Conservation (phyloP, 805 yeast genomes). For the Yarrowia sp. region DNA sequence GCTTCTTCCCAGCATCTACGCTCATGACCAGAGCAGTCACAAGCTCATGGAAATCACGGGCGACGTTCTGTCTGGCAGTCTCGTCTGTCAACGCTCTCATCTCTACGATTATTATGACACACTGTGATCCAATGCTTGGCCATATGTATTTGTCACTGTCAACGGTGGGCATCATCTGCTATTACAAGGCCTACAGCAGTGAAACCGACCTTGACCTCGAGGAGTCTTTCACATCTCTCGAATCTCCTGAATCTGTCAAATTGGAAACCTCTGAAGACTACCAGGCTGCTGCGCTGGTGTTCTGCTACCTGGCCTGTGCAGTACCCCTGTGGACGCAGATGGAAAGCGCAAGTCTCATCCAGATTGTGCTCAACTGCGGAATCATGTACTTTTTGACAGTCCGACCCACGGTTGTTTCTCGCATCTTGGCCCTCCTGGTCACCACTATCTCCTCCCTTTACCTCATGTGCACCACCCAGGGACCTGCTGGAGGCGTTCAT, state of each 20-base stretch:
- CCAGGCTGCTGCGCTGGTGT: neutral
- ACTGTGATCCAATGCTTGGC: constrained; percentile 1
- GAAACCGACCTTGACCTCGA: neutral
- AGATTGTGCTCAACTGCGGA: constrained; percentile 18
- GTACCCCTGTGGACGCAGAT: constrained; percentile 15
- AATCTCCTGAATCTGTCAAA: too few species aligned
- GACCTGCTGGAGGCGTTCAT: constrained; percentile 16
- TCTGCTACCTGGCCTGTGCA: constrained; percentile 17
- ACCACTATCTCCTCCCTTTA: neutral
- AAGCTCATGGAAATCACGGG: constrained; percentile 8
- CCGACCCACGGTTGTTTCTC: neutral
- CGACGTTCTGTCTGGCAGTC: neutral
- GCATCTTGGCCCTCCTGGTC: neutral
- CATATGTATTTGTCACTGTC: constrained; percentile 6
- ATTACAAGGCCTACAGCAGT: neutral
- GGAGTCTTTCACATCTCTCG: neutral
- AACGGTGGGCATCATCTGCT: neutral
- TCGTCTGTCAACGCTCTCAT: constrained; percentile 20
- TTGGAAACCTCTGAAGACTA: neutral
- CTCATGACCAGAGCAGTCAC: constrained; percentile 7
- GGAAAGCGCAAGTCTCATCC: neutral
- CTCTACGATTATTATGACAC: neutral
- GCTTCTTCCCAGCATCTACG: constrained; percentile 1
- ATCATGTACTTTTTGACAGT: neutral
- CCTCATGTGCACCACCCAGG: constrained; percentile 6